Percentiles rank a stretch among this genome's conserved stretches.
phyloP scores from a whole-genome alignment of 108 stramenopile species.

The Cyclotella atomus region DNA sequence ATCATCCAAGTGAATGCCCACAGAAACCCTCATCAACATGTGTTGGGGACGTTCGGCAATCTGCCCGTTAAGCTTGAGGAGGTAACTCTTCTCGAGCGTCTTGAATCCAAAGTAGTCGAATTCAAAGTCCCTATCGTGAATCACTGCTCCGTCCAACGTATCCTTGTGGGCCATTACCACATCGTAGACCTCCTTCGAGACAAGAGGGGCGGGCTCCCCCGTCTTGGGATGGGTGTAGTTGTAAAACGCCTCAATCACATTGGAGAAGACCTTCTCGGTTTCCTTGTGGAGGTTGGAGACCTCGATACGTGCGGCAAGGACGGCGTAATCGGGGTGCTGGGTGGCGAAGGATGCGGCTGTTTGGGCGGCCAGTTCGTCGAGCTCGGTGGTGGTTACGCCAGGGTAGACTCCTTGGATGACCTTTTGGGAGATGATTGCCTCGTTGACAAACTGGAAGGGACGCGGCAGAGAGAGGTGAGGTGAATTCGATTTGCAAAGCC shows the following conservation, averaged over 20 bases:
- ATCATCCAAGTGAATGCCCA: slow-evolving; percentile 98
- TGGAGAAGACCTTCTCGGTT: slow-evolving; percentile 92
- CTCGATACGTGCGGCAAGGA: slow-evolving; percentile 97
- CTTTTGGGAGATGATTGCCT: slow-evolving; percentile 95
- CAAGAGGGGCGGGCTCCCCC: slow-evolving; percentile 86
- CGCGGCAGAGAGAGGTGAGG: not conserved
- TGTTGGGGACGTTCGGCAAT: slow-evolving; percentile 98
- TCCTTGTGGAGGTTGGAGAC: slow-evolving; percentile 98
- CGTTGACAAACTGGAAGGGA: slow-evolving; percentile 82
- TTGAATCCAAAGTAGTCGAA: slow-evolving; percentile 99
- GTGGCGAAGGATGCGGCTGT: slow-evolving; percentile 98
- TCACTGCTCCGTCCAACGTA: slow-evolving; percentile 80
- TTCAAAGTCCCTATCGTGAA: slow-evolving; percentile 94
- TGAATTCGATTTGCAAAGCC: not conserved
- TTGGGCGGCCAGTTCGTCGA: slow-evolving; percentile 99
- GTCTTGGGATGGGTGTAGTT: slow-evolving; percentile 94
- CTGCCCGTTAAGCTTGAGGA: slow-evolving; percentile 89
- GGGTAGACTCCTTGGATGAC: slow-evolving; percentile 99
- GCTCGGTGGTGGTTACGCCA: slow-evolving; percentile 96
- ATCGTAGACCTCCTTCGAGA: slow-evolving; percentile 80
- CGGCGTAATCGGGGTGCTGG: slow-evolving; percentile 97
- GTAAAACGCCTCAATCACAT: slow-evolving; percentile 80
- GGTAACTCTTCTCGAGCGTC: slow-evolving; percentile 97
- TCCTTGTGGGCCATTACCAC: slow-evolving; percentile 91
- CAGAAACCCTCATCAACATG: slow-evolving; percentile 98